Conservation (phyloP, 331 rosid species). For the Acacia concinna region DNA sequence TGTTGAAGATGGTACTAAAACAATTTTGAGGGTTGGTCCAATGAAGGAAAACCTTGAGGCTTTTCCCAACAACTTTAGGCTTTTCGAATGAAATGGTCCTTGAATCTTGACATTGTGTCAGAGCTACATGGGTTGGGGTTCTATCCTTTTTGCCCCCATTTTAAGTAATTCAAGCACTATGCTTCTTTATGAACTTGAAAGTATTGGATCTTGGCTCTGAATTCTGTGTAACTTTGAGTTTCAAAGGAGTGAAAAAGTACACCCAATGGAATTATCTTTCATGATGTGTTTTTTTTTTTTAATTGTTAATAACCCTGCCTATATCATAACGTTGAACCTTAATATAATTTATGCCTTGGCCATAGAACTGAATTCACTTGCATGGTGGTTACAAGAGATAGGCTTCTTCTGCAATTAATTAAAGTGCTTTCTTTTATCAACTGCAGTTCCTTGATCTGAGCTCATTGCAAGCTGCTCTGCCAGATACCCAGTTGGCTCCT, state of each 20-base stretch:
- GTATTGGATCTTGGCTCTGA: background rate
- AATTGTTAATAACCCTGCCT: background rate
- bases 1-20: background rate
- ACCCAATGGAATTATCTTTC: background rate
- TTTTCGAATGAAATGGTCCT: background rate
- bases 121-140: background rate
- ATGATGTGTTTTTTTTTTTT: background rate
- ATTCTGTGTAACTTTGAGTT: background rate
- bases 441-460: conserved; percentile 50
- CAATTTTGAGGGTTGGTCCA: background rate
- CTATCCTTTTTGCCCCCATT: background rate
- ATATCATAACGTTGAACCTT: background rate
- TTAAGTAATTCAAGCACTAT: background rate
- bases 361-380: conserved; percentile 2
- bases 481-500: conserved; percentile 42
- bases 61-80: background rate
- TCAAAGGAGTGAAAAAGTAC: background rate
- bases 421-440: conserved; percentile 2
- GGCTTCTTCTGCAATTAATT: conserved; percentile 4
- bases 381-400: conserved; percentile 4
- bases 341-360: background rate
- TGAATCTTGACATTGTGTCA: background rate
- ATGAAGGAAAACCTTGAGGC: background rate
- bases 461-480: conserved; percentile 49
- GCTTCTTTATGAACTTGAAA: background rate